Percentiles rank a stretch among this genome's conserved stretches.
phyloP scores from a whole-genome alignment of 345 rosid genomes.

The Moricandia arvensis region DNA sequence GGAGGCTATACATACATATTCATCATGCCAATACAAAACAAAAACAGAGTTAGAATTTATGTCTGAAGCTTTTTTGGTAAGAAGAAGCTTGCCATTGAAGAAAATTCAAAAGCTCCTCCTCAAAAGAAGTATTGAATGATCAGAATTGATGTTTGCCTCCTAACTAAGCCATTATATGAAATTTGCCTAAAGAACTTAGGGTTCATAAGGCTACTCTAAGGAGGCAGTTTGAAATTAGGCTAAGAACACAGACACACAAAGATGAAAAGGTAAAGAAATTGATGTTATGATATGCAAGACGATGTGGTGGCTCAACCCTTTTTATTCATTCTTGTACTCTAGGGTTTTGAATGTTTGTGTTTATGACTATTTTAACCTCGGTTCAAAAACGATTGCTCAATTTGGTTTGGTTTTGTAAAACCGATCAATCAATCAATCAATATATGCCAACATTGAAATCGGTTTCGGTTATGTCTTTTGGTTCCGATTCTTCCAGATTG shows the following conservation, averaged over 20 bases:
- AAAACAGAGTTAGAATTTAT: not conserved
- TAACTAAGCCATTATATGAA: constrained; percentile 37
- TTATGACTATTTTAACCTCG: constrained; percentile 23
- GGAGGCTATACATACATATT: constrained; percentile 18
- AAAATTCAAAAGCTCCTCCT: constrained; percentile 1
- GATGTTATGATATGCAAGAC: not conserved
- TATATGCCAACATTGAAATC: not conserved
- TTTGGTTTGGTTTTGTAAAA: not conserved
- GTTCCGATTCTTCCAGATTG: not conserved
- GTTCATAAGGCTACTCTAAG: constrained; percentile 37
- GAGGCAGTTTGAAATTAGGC: constrained; percentile 19
- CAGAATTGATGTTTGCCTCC: constrained; percentile 29
- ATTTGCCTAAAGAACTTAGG: constrained; percentile 29
- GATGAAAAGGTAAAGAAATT: not conserved
- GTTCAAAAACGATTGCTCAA: not conserved
- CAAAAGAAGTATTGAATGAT: constrained; percentile 8
- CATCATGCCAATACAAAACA: not conserved
- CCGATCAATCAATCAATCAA: not conserved
- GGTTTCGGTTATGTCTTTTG: not conserved
- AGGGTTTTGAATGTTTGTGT: constrained; percentile 12
- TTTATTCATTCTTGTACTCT: constrained; percentile 14
- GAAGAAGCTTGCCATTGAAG: not conserved
- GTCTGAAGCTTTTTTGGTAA: constrained; percentile 16
- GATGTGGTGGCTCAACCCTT: constrained; percentile 10
- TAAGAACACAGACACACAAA: not conserved